Conservation (phyloP, 257 asterid species). For the Knoxia roxburghii region DNA sequence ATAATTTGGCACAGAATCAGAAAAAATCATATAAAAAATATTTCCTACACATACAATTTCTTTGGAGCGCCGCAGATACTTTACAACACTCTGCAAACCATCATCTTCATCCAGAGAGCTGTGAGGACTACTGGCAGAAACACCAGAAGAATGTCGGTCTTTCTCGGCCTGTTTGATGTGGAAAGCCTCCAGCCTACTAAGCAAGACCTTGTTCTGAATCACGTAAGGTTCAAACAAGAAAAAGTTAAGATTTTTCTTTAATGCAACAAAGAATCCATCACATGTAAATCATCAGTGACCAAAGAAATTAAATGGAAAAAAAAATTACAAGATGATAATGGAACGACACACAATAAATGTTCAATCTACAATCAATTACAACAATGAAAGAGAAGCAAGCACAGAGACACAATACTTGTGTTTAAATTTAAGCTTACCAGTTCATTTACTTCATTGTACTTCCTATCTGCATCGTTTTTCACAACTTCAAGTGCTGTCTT, state of each 20-base stretch:
- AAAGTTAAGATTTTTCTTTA: neutral
- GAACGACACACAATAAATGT: no score
- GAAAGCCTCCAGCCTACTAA: conserved; percentile 73
- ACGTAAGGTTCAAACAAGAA: conserved; percentile 1
- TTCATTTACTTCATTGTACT: conserved; percentile 66
- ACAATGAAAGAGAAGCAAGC: neutral
- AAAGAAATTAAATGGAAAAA: neutral
- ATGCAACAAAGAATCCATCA: no score
- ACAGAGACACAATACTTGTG: neutral
- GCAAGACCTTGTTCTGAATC: conserved; percentile 73
- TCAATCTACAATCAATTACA: neutral
- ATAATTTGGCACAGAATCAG: neutral
- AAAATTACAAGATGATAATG: no score
- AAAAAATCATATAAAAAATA: neutral
- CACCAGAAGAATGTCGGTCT: conserved; percentile 47
- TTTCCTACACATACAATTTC: conserved; percentile 45
- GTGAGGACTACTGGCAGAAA: conserved; percentile 49
- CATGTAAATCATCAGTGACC: neutral
- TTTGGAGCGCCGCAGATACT: conserved; percentile 85
- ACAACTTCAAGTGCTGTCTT: conserved; percentile 59
- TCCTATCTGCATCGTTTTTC: conserved; percentile 68
- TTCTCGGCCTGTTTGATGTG: conserved; percentile 83
- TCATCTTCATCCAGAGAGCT: conserved; percentile 45
- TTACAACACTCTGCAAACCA: conserved; percentile 72
- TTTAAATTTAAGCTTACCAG: conserved; percentile 25